Base-by-base conservation (phyloP, 2,329 filamentous ascomycete genomes). In the Fusarium guadeloupense region DNA sequence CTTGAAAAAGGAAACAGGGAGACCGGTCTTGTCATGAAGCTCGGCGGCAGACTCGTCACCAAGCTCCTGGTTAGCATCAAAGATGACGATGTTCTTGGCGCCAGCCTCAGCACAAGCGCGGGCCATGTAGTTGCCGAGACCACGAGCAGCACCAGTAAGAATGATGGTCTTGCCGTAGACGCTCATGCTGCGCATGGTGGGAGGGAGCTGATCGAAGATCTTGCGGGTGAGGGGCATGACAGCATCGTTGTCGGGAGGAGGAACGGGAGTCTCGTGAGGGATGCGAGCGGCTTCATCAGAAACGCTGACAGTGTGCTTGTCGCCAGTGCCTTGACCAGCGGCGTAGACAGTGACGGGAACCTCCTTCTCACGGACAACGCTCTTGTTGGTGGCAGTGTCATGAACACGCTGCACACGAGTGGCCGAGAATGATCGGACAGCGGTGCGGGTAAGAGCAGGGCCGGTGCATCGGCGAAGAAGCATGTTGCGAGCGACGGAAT, bases 111-210 rank as follows among this genome's bases (percentile, higher is more conserved):
- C 87, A 63, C 90, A 88, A 51, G 89, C 90, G 59, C 89, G 86
- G 41, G 90, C 89, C 88, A 93, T 93, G 79, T 89, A 83, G 82
- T 90, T 91, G 43, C 90, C 90, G 6, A 93, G 81, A 71, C 90
- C 90, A 69, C 90, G 88, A 60, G 89, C 90, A 74, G 88, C 90
- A 71, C 89, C 89, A 72, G 89, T 92, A 68, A 92, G 76, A 64
- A 92, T 82, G 65, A 90, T 88, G 51, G 88, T 85, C 82, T 91
- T 91, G 72, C 81, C 87, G 73, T 84, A 84, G 58, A 91, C 81
- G 46, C 82, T 86, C 82, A 91, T 89, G 76, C 84, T 89, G 76
- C 86, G 82, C 76, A 92, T 80, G 30, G 87, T 91, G 25, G 83
- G 81, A 6, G 88, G 84, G 72, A 91, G 80, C 37, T 80, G 75